phyloP scores from a whole-genome alignment of 129 eudicot species.

The Helianthus tuberosus region DNA sequence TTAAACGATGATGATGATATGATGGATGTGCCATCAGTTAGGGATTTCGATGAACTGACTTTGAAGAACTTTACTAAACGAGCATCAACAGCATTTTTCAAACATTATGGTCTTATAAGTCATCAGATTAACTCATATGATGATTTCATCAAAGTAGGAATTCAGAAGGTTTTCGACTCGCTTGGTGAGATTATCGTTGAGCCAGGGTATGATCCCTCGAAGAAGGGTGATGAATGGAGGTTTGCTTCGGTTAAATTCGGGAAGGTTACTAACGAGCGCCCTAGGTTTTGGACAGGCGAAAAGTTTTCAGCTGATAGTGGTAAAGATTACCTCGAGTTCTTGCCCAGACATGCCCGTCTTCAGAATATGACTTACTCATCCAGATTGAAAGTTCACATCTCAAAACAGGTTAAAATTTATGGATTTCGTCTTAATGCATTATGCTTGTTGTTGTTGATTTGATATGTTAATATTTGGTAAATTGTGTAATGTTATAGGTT shows the following conservation, averaged over 20 bases:
- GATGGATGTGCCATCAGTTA: conserved; percentile 32
- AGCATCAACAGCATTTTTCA: conserved; percentile 60
- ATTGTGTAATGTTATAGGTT: conserved; percentile 47
- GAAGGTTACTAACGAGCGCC: conserved; percentile 67
- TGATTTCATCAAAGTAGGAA: conserved; percentile 63
- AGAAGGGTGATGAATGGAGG: conserved; percentile 83
- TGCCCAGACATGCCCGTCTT: conserved; percentile 85
- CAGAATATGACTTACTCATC: conserved; percentile 82
- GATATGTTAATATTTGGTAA: conserved; percentile 12
- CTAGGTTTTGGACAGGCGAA: conserved; percentile 65
- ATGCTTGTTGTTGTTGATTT: conserved; percentile 1
- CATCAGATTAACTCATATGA: conserved; percentile 84
- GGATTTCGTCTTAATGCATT: not conserved
- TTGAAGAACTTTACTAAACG: conserved; percentile 51
- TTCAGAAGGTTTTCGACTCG: conserved; percentile 69
- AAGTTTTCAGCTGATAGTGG: conserved; percentile 51
- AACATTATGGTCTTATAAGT: conserved; percentile 70
- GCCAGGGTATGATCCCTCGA: conserved; percentile 82
- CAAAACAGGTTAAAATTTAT: not conserved
- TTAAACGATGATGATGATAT: conserved; percentile 45
- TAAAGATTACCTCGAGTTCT: conserved; percentile 47
- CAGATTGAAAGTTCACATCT: conserved; percentile 44
- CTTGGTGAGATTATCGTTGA: conserved; percentile 70
- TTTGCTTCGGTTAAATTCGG: conserved; percentile 72
- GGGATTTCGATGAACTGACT: conserved; percentile 42